A percentile compares a stretch with the other conserved stretches of the same genome.
These are phyloP conservation scores for Fusarium setosum DNA, from an alignment of 2,329 filamentous ascomycete species.

Conservation along the genomic window DNA sequence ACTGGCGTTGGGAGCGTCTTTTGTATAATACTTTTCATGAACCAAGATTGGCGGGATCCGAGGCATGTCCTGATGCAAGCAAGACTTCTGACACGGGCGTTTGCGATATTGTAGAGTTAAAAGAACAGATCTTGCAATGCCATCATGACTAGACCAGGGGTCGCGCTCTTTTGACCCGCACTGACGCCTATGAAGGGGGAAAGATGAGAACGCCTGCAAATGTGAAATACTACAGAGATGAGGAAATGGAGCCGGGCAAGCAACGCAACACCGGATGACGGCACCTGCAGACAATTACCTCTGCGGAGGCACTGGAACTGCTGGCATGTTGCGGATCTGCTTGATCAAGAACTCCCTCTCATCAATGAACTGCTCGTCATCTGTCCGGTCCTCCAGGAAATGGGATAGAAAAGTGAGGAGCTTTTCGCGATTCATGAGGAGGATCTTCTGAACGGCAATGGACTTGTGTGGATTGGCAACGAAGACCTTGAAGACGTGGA, in stretches of 20 bases:
- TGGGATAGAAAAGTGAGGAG: conserved; percentile 88
- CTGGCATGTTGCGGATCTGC: conserved; percentile 81
- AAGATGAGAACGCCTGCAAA: conserved; percentile 21
- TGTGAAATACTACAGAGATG: conserved; percentile 22
- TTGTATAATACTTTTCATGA: conserved; percentile 43
- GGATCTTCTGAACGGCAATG: conserved; percentile 92
- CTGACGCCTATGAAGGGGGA: conserved; percentile 10
- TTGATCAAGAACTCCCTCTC: conserved; percentile 98
- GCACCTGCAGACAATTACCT: conserved; percentile 45
- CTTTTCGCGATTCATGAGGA: conserved; percentile 95
- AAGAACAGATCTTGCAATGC: conserved; percentile 21
- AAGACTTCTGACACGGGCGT: conserved; percentile 13
- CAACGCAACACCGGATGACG: background rate
- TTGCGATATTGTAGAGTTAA: conserved; percentile 22
- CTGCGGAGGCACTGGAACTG: conserved; percentile 65
- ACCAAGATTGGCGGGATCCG: conserved; percentile 24
- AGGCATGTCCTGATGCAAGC: conserved; percentile 18
- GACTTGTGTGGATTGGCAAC: conserved; percentile 99
- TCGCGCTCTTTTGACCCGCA: conserved; percentile 20
- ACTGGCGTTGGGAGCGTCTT: conserved; percentile 42
- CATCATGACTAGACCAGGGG: conserved; percentile 22
- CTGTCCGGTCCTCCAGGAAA: conserved; percentile 93
- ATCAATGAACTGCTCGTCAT: conserved; percentile 98
- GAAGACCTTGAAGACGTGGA: conserved; percentile 99
- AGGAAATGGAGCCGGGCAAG: background rate